Evolutionary conservation across 2,329 filamentous ascomycete species (phyloP), one percentile per base, ranked within the genome.

Genomic region (Diaporthe humulicola): DNA sequence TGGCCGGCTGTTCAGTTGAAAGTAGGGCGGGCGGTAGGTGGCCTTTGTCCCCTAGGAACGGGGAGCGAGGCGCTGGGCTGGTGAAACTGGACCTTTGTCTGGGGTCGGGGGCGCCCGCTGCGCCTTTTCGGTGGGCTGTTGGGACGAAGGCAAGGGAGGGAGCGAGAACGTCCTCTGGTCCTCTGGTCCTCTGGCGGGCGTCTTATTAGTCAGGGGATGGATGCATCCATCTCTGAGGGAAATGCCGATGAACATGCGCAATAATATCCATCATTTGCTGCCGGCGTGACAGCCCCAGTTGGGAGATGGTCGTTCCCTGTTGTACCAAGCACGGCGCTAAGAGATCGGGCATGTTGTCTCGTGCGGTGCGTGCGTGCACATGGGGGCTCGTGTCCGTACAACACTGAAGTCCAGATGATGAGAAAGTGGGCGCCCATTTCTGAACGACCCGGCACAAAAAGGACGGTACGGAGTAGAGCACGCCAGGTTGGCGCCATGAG

Each of bases 1-100:
- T 33, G 30, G 30, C 42, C 14, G 54, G n/a, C 36, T 28, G 45
- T n/a, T n/a, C n/a, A n/a, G n/a, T 67, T 38, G 33, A 36, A 36
- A 28, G 28, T n/a, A 66, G 28, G 42, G 60, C 60, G 61, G 61
- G 61, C 42, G 61, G 61, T 17, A 4, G 58, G 36, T 61, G 38
- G 58, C 38, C 52, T 38, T 58, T 73, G 71, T 73, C 71, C 54
- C 54, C 36, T 61, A 54, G 60, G 22, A 9, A 38, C n/a, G 48
- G 33, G 42, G 9, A 22, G 9, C 25, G 40, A 48, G 61, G 38
- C 42, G 42, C 33, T 42, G 52, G 40, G 52, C 67, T 71, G 40
- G 40, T 71, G 67, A 71, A 58, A 71, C 67, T 71, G 67, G 67
- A 56, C 50, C 67, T 48, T 69, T 54, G 64, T 69, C 64, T 45